Evolutionary conservation across 2,329 filamentous ascomycete species (phyloP), one percentile per base, ranked within the genome.

Genomic region (Fusarium virguliforme): DNA sequence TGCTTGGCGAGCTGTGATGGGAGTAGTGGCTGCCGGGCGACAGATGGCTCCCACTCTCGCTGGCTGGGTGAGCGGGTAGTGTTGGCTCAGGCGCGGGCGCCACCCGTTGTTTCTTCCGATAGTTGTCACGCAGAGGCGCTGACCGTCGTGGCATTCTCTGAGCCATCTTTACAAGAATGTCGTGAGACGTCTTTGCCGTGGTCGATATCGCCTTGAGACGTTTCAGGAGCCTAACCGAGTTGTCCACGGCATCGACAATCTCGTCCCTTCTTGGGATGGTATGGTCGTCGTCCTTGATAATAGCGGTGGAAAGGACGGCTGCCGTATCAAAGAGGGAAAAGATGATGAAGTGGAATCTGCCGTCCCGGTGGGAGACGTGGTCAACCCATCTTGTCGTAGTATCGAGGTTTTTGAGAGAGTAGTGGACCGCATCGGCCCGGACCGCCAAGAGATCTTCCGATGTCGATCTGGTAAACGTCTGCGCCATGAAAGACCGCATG

Each of bases 291-390:
- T 87, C 86, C 66, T 87, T 85, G 8, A 86, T 81, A 6, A 88
- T 75, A 0, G 85, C 84, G 0, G 86, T 86, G 60, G 83, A 86
- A 3, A 87, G 75, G 34, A 85, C 79, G 1, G 85, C 83, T 0
- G 84, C 82, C 0, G 85, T 86, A 62, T 88, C 85, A 60, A 88
- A 87, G 28, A 87, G 81, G 4, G 82, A 79, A 58, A 87, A 88
- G 0, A 85, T 83, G 15, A 85, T 84, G 57, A 87, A 82, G 64
- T 87, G 84, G 35, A 86, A 85, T 26, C 85, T 83, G 3, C 83
- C 82, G 35, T 86, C 84, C 30, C 83, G 79, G 1, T 83, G 83
- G 8, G 81, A 81, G 37, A 83, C 80, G 24, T 82, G 79, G 6
- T 85, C 79, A 46, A 85, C 83, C 54, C 86, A 81, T 28, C 75